Evolutionary conservation across 2,329 filamentous ascomycete genomes (phyloP), one percentile per base, ranked within the genome.

Genomic region (Neopestalotiopsis rosae): DNA sequence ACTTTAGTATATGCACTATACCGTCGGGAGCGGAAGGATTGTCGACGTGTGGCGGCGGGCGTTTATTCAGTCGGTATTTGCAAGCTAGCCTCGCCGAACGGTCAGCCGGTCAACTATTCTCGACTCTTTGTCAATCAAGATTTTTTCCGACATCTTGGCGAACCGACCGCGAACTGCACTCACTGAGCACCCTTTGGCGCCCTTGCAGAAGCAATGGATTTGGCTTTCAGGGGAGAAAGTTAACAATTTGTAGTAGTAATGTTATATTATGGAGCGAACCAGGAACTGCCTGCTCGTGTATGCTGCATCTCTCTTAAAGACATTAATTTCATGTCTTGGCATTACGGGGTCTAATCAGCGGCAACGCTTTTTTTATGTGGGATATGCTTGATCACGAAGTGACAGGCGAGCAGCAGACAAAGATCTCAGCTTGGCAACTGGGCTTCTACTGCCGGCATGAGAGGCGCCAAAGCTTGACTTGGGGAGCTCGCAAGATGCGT

Each of bases 351-450:
- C 17, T 52, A 52, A 52, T 52, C 45, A 52, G n/a, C 45, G 7
- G 45, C 45, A 52, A 52, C 45, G 45, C 45, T 52, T 52, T 52
- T 52, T 52, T 52, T 52, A 52, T 52, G 45, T 52, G 45, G 45
- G n/a, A 52, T 6, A 20, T 45, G 14, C 14, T 20, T 9, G 45
- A 52, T 24, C 45, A 52, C 45, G n/a, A 52, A 52, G 45, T 14
- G 13, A 49, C 42, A n/a, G n/a, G 42, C 45, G n/a, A 49, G n/a
- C 45, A 20, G 17, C 17, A 52, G 20, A 52, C n/a, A 20, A 52
- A n/a, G 14, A 52, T 17, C 17, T 52, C 45, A 24, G 34, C 45
- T 24, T 20, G 45, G 17, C 20, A 28, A 28, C 24, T 28, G 24
- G 24, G 24, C 45, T 6, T n/a, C n/a, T n/a, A 20, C 45, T 52